phyloP scores from a whole-genome alignment of 257 asterid species.

The Solanum appendiculatum region DNA sequence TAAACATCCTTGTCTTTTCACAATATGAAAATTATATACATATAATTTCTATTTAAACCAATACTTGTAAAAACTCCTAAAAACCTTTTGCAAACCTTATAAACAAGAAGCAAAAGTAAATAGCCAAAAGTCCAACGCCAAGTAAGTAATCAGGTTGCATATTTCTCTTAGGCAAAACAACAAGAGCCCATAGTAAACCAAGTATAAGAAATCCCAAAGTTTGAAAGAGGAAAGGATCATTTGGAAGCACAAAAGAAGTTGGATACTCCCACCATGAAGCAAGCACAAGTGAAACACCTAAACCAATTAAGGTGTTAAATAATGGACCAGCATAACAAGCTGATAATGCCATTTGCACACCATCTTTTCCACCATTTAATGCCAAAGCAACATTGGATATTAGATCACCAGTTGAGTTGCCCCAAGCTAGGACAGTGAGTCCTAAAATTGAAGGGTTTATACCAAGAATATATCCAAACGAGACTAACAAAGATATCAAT shows the following conservation, averaged over 20 bases:
- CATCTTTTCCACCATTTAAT: slow-evolving; percentile 46
- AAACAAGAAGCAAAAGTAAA: slow-evolving; percentile 59
- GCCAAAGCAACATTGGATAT: slow-evolving; percentile 65
- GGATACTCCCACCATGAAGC: slow-evolving; percentile 61
- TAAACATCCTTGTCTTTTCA: neutral
- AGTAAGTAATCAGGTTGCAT: slow-evolving; percentile 45
- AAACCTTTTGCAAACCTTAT: slow-evolving; percentile 34
- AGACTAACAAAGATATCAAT: slow-evolving; percentile 43
- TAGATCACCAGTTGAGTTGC: slow-evolving; percentile 71
- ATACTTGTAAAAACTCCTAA: neutral
- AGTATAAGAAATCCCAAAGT: slow-evolving; percentile 66
- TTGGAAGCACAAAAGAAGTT: slow-evolving; percentile 24
- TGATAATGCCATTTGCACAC: slow-evolving; percentile 71
- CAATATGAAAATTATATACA: neutral
- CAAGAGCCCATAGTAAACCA: slow-evolving; percentile 71
- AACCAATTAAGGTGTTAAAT: slow-evolving; percentile 61
- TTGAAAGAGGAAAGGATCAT: slow-evolving; percentile 38
- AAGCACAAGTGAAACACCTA: slow-evolving; percentile 60
- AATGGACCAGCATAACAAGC: slow-evolving; percentile 84
- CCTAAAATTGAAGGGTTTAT: slow-evolving; percentile 66
- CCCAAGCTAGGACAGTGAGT: slow-evolving; percentile 89
- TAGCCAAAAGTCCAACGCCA: slow-evolving; percentile 58
- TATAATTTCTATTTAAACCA: neutral
- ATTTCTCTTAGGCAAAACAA: slow-evolving; percentile 49
- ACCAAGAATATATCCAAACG: slow-evolving; percentile 50